Evolutionary conservation across 2,329 filamentous ascomycete species (phyloP), one percentile per base, ranked within the genome.

Genomic region (Sporothrix curviconia): DNA sequence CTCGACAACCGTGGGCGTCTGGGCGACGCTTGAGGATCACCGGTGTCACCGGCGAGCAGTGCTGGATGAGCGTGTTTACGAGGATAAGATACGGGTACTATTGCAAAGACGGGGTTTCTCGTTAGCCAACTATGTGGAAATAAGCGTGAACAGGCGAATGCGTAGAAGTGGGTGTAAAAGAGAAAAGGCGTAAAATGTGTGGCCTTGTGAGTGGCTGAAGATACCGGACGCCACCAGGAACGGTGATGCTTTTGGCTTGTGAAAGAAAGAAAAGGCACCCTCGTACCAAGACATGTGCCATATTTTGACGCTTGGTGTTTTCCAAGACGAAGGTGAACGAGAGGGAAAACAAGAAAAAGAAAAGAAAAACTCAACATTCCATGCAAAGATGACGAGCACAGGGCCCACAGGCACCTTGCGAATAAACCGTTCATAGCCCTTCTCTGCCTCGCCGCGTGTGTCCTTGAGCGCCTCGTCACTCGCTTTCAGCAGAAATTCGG

Each of bases 31-130:
- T 97, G 58, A 97, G 76, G 60, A 97, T 94, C 59, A 97, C 89
- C 4, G n/a, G 87, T 86, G 74, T 96, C 95, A 42, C 92, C 92
- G 30, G 89, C 84, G 39, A 97, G 80, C 39, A 97, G 79, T n/a
- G 92, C 92, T 17, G 92, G 61, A 97, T 84, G 59, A 97, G 78
- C 12, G 90, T 92, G 77, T 97, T 97, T 68, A 96, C 83, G 30
- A 96, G 83, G 64, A 92, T 95, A 50, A 97, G 78, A 71, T 96
- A 97, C 24, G 92, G 92, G 68, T 97, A 97, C 90, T 95, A 15
- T 19, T 34, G 55, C 40, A 11, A 44, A 39, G n/a, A n/a, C 32
- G 28, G 65, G 7, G 7, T 25, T 9, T 19, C 37, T 12, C 19
- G 9, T 40, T 14, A 28, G 57, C 30, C 5, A 43, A 25, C 9